Conservation (phyloP, 345 rosid species). For the Eucalyptus coolabah region DNA sequence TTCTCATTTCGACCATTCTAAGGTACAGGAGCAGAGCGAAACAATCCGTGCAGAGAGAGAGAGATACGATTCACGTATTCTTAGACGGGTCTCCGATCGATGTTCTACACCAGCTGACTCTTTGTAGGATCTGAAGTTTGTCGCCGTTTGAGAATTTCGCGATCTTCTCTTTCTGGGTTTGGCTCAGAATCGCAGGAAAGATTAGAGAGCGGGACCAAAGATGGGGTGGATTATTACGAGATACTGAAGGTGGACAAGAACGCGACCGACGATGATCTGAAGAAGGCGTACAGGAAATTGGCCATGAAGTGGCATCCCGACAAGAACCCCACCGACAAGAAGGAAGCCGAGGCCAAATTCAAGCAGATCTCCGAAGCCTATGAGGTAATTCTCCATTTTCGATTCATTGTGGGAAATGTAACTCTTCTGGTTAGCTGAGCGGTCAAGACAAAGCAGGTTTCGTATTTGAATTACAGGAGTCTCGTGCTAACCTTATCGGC, state of each 20-base stretch:
- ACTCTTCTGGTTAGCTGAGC: not conserved
- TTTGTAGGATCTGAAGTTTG: not conserved
- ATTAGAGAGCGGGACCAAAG: not conserved
- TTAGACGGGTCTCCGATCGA: not conserved
- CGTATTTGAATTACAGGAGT: not conserved
- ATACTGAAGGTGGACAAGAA: conserved; percentile 58
- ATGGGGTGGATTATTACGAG: conserved; percentile 86
- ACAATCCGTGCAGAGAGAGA: not conserved
- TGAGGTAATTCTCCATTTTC: conserved; percentile 27
- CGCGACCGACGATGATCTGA: conserved; percentile 88
- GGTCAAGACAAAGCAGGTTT: not conserved
- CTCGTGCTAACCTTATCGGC: not conserved
- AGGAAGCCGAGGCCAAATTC: conserved; percentile 90
- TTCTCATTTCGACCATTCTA: not conserved
- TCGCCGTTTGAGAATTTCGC: not conserved
- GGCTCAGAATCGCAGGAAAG: not conserved
- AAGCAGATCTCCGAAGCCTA: conserved; percentile 96
- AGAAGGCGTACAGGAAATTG: conserved; percentile 76
- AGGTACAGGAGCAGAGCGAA: not conserved
- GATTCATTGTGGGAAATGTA: not conserved
- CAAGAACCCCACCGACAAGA: conserved; percentile 73
- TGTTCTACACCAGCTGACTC: not conserved
- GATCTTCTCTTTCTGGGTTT: not conserved
- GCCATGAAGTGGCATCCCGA: conserved; percentile 99
- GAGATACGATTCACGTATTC: not conserved